Evolutionary conservation across 140 eudicot genomes (phyloP), one percentile per base, ranked within the genome.

Genomic region (Erigeron philadelphicus): DNA sequence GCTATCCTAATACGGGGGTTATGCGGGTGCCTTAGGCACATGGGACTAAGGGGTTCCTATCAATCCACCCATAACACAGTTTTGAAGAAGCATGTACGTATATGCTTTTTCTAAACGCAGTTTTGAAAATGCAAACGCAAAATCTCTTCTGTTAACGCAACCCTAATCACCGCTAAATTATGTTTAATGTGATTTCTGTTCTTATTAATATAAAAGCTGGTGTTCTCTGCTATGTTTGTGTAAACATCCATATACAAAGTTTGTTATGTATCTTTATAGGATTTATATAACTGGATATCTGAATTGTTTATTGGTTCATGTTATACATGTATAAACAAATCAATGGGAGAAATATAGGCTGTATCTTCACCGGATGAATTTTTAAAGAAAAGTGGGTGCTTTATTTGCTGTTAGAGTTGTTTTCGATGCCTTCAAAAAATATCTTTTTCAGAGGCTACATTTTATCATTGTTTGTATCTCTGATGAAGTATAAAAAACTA

Each of bases 141-240:
- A 21, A 21, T 21, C 0, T 21, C 25, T 21, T 21, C 25, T 21
- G 25, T 21, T 21, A 21, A 21, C 25, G 25, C 25, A 21, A 21
- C 25, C 25, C 25, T 21, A 21, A 21, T 0, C 25, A 21, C 0
- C 25, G 25, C 25, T 21, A 21, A 21, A 21, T 21, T 21, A 31
- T 4, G 38, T 61, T 21, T 11, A 12, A 9, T 58, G 58, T 57
- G 67, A 71, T 58, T 71, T 49, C 12, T 43, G 66, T 69, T 52
- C 18, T 68, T 42, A 43, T 61, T 6, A 21, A 61, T 61, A 31
- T n/a, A 35, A 18, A 38, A 61, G 5, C 6, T 53, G 61, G 53
- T 49, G 3, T 49, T 44, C 3, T 31, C 31, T 67, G 48, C 31
- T 60, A 25, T 47, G 44, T 46, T 7, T 46, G 44, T 66, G 12